A percentile compares a stretch with the other conserved stretches of the same genome.
phyloP scores from a whole-genome alignment of 2,329 filamentous ascomycete genomes.

The Aspergillus nomiae region DNA sequence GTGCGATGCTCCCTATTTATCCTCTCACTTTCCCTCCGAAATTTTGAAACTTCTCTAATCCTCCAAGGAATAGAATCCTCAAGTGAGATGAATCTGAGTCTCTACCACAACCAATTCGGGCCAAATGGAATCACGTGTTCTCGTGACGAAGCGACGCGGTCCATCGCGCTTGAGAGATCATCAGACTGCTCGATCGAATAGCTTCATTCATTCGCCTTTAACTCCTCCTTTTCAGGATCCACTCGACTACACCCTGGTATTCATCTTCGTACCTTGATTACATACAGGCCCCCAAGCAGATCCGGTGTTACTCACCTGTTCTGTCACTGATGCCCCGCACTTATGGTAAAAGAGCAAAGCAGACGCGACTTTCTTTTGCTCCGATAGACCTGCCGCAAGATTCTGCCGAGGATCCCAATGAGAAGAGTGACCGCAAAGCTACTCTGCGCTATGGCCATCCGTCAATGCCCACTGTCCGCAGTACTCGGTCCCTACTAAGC shows the following conservation, averaged over 20 bases:
- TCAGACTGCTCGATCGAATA: neutral
- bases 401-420: constrained; percentile 20
- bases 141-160: constrained; percentile 23
- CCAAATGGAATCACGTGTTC: constrained; percentile 23
- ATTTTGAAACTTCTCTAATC: neutral
- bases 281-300: neutral
- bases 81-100: neutral
- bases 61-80: neutral
- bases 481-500: constrained; percentile 11
- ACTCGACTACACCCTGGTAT: neutral
- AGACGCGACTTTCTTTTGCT: constrained; percentile 48
- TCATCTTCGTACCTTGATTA: constrained; percentile 2
- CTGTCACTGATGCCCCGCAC: constrained; percentile 33
- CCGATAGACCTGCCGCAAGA: constrained; percentile 33
- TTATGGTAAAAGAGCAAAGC: constrained; percentile 34
- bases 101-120: neutral
- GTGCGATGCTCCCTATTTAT: neutral
- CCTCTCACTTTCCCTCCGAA: neutral
- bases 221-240: constrained; percentile 5
- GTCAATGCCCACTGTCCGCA: constrained; percentile 21
- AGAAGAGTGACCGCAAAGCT: constrained; percentile 31
- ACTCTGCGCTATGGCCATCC: constrained; percentile 37
- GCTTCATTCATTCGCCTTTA: neutral
- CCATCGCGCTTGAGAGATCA: constrained; percentile 13
- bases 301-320: neutral